A percentile compares a stretch with the other conserved stretches of the same genome.
phyloP scores from a whole-genome alignment of 495 filamentous ascomycete genomes.

The Paragyromitra xinjiangensis region DNA sequence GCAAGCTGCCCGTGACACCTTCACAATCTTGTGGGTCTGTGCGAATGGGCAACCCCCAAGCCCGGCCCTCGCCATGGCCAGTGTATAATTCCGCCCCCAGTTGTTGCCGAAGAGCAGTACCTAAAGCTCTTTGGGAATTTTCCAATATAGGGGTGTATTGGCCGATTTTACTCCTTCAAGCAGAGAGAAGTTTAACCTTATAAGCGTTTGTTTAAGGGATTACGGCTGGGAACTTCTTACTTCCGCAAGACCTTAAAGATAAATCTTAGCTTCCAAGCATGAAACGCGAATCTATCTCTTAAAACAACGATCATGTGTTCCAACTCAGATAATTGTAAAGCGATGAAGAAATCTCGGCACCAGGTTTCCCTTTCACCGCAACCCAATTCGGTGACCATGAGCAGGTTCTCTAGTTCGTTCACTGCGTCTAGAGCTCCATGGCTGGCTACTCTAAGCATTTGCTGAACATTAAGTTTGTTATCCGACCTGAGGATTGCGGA shows the following conservation, averaged over 20 bases:
- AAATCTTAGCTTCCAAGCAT: conserved; percentile 45
- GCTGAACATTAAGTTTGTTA: conserved; percentile 47
- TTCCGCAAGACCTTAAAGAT: conserved; percentile 44
- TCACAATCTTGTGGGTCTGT: too few species aligned
- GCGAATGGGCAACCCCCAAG: too few species aligned
- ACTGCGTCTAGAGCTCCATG: conserved; percentile 46
- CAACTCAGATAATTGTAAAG: conserved; percentile 3
- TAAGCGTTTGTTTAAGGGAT: not conserved
- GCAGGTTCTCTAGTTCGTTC: conserved; percentile 25
- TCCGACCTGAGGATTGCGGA: conserved; percentile 47
- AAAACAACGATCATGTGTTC: conserved; percentile 13
- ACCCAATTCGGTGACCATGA: not conserved
- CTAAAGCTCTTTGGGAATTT: conserved; percentile 18
- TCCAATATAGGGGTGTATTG: conserved; percentile 23
- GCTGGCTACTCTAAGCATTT: conserved; percentile 51
- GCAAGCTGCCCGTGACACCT: too few species aligned
- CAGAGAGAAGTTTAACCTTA: not conserved
- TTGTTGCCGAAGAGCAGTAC: conserved; percentile 27
- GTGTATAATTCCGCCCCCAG: conserved; percentile 3
- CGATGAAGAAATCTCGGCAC: not conserved
- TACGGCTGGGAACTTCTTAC: conserved; percentile 11
- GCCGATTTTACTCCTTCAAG: conserved; percentile 33
- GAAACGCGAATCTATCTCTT: conserved; percentile 42
- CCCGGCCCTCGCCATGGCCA: too few species aligned
- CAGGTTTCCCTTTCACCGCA: not conserved